Evolutionary conservation across 768 basidiomycete species (phyloP).

Genomic region (Gloeophyllum trabeum): DNA sequence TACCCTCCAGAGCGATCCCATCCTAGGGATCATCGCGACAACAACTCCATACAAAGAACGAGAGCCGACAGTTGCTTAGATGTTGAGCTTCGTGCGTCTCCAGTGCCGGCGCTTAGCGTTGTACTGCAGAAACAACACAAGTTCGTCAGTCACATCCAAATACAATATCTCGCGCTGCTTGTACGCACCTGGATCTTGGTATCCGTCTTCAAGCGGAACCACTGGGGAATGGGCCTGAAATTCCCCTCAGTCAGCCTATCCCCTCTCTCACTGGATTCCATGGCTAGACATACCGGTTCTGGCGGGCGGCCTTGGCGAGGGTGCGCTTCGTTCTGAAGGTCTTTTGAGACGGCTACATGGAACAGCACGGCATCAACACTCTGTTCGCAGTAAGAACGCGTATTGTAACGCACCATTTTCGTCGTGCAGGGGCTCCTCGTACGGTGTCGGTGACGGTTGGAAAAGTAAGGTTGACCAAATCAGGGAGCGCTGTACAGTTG

Average conservation of each 20-base stretch:
- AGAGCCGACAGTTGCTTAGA: constrained; percentile 37
- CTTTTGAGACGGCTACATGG: constrained; percentile 90
- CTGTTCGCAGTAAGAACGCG: too few relatives aligned
- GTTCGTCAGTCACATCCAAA: constrained; percentile 5
- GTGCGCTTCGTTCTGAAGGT: constrained; percentile 94
- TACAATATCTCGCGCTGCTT: neutral
- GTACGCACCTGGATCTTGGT: constrained; percentile 77
- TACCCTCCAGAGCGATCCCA: constrained; percentile 5
- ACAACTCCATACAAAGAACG: neutral
- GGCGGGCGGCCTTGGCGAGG: constrained; percentile 90
- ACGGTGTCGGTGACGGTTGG: constrained; percentile 6
- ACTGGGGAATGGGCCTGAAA: constrained; percentile 89
- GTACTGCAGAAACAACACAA: constrained; percentile 35
- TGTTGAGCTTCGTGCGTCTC: constrained; percentile 98
- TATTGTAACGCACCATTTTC: constrained; percentile 41
- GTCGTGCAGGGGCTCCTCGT: constrained; percentile 1
- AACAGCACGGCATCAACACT: constrained; percentile 6
- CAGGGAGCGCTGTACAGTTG: constrained; percentile 28
- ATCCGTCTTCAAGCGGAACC: constrained; percentile 97
- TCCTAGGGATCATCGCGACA: neutral
- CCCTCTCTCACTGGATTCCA: neutral
- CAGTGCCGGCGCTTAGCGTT: constrained; percentile 98
- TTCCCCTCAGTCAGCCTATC: neutral
- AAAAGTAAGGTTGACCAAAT: constrained; percentile 18
- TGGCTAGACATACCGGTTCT: constrained; percentile 65